Conservation (phyloP, 2,329 filamentous ascomycete genomes). For the Aspergillus fumigatus region DNA sequence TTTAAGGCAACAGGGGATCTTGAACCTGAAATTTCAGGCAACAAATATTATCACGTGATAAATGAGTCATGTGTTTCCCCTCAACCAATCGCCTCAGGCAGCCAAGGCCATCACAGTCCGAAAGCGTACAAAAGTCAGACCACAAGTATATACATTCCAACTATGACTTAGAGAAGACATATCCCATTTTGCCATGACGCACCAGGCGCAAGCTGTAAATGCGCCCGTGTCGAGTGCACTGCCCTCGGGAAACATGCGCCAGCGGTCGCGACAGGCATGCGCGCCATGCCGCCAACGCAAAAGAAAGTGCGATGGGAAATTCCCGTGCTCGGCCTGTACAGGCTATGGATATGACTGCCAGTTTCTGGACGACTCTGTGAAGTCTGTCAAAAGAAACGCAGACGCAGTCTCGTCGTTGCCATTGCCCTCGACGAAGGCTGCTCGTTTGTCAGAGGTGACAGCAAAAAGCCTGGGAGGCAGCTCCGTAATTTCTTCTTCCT, state of each 20-base stretch:
- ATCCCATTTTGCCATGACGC: neutral
- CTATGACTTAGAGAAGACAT: neutral
- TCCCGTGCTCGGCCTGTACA: conserved; percentile 24
- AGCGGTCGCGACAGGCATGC: conserved; percentile 22
- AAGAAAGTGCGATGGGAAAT: conserved; percentile 24
- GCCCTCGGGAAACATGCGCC: conserved; percentile 16
- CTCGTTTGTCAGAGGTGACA: neutral
- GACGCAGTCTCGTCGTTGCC: neutral
- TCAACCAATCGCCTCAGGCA: neutral
- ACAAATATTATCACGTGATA: no score
- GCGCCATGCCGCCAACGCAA: conserved; percentile 27
- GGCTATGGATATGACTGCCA: conserved; percentile 27
- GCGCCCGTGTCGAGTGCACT: neutral
- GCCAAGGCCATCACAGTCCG: neutral
- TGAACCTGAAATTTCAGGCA: no score
- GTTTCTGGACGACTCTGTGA: conserved; percentile 9
- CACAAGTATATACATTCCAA: neutral
- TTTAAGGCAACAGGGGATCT: no score
- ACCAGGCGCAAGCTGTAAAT: neutral
- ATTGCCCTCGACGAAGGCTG: neutral
- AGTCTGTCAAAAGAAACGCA: neutral
- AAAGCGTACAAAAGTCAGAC: neutral
- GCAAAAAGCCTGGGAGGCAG: neutral
- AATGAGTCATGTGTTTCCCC: neutral
- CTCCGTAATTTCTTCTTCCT: conserved; percentile 3